Evolutionary conservation across 139 green algal genomes (phyloP), one percentile per base, ranked within the genome.

Genomic region (Picochlorum sp.): DNA sequence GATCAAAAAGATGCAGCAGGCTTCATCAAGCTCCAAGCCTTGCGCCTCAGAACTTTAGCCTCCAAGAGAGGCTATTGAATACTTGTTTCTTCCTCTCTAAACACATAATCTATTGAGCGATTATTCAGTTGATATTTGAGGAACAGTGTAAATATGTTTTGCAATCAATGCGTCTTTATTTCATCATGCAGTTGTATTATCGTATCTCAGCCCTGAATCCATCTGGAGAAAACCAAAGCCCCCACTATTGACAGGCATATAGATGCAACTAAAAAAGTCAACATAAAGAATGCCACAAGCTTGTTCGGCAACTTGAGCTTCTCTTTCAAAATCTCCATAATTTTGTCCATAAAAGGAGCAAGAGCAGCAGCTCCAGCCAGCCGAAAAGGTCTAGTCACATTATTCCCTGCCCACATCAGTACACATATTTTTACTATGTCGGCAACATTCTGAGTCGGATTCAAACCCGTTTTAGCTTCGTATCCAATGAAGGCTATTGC

Each of bases 1-100:
- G 80, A 94, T 72, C 89, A 97, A 72, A 83, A 89, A 59, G 90
- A 97, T 59, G 88, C 91, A 7, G 83, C 75, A 18, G 91, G 91
- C 44, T 98, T 98, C 80, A 93, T 94, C 74, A 84, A 87, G 60
- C 71, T 94, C 24, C 85, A 94, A 68, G 86, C 86, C n/a, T 70
- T 94, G 65, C 75, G 86, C 22, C 70, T 94, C 66, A 74, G 86
- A 55, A 94, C 86, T 2, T 72, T 94, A 52, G 80, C 62, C 3
- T 25, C 30, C 53, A 60, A 55, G 29, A 33, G 50, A 39, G 39
- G 39, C 20, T 47, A 47, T 47, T 47, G 22, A 14, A 22, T 16
- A 20, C 8, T 7, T 47, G 39, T 18, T 16, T 20, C 5, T 16
- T 9, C 9, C 12, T 41, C 12, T 41, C 9, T 41, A 12, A 41